phyloP scores from a whole-genome alignment of 495 filamentous ascomycete genomes.

The Penicillium fimorum region DNA sequence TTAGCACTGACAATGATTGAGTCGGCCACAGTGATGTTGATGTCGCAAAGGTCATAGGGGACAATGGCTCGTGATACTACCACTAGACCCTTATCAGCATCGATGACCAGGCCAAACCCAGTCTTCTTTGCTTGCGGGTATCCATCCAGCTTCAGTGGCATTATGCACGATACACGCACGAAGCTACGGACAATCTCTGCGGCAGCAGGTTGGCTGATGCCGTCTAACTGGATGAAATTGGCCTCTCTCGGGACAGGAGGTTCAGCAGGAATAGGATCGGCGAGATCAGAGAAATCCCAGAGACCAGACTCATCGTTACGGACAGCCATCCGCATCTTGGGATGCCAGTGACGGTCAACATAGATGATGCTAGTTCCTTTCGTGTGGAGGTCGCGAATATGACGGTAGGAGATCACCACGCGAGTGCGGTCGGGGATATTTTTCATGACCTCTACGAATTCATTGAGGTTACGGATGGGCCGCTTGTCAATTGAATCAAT shows the following conservation, averaged over 20 bases:
- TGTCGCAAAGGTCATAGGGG: constrained; percentile 94
- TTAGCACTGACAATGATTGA: constrained; percentile 92
- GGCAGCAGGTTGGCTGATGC: constrained; percentile 83
- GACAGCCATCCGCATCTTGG: constrained; percentile 88
- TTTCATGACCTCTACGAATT: constrained; percentile 91
- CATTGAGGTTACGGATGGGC: constrained; percentile 78
- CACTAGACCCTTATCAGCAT: constrained; percentile 92
- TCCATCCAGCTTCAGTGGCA: constrained; percentile 94
- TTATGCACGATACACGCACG: constrained; percentile 83
- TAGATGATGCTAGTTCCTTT: constrained; percentile 88
- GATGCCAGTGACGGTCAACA: constrained; percentile 92
- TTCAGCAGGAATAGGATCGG: constrained; percentile 71
- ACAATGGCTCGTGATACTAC: constrained; percentile 90
- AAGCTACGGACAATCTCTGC: constrained; percentile 93
- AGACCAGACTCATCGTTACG: constrained; percentile 87
- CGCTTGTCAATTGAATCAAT: constrained; percentile 90
- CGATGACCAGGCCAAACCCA: constrained; percentile 91
- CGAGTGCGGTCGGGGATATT: constrained; percentile 81
- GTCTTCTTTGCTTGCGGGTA: constrained; percentile 91
- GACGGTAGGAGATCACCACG: constrained; percentile 92
- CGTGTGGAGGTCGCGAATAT: constrained; percentile 91
- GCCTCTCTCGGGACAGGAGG: constrained; percentile 71
- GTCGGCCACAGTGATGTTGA: constrained; percentile 91
- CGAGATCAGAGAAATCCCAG: constrained; percentile 91
- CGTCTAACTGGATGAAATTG: constrained; percentile 86